Percentiles rank a stretch among this genome's conserved stretches.
Conservation (phyloP, 768 basidiomycete genomes). For the Boletus speciosus region DNA sequence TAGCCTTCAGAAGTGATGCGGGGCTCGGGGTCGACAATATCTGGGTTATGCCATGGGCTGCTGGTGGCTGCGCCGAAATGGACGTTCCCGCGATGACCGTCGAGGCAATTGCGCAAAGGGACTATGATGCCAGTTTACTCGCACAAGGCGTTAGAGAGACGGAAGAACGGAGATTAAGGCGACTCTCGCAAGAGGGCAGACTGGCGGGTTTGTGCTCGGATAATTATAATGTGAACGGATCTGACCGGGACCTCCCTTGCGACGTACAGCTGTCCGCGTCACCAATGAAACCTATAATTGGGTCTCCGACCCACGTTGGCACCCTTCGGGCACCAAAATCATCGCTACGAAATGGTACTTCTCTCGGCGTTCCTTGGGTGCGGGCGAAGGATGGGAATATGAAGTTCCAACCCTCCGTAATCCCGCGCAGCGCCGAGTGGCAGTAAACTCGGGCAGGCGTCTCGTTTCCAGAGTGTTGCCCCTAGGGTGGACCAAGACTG, state of each 20-base stretch:
- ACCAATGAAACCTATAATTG: slow-evolving; percentile 76
- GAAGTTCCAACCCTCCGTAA: slow-evolving; percentile 36
- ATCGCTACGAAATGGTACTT: slow-evolving; percentile 82
- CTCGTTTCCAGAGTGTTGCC: slow-evolving; percentile 57
- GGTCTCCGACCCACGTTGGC: slow-evolving; percentile 68
- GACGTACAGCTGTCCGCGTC: slow-evolving; percentile 40
- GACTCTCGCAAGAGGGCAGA: slow-evolving; percentile 59
- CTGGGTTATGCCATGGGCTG: slow-evolving; percentile 61
- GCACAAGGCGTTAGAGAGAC: slow-evolving; percentile 52
- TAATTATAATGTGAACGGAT: not conserved
- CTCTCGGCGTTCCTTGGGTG: slow-evolving; percentile 57
- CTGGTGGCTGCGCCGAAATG: slow-evolving; percentile 56
- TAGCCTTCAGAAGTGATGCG: slow-evolving; percentile 74
- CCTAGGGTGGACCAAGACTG: slow-evolving; percentile 52
- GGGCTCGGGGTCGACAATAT: slow-evolving; percentile 72
- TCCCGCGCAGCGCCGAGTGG: slow-evolving; percentile 22
- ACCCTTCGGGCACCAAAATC: slow-evolving; percentile 58
- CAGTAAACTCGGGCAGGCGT: slow-evolving; percentile 45
- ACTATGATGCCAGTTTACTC: slow-evolving; percentile 46
- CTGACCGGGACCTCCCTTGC: slow-evolving; percentile 2
- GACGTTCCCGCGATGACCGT: slow-evolving; percentile 41
- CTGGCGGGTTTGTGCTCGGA: slow-evolving; percentile 33
- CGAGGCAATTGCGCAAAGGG: slow-evolving; percentile 35
- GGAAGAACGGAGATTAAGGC: slow-evolving; percentile 39
- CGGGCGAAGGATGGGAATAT: slow-evolving; percentile 74